These are phyloP conservation scores for Quaeritorhiza haematococci DNA, from an alignment of 371 early-diverging fungal species.

Conservation along the genomic window DNA sequence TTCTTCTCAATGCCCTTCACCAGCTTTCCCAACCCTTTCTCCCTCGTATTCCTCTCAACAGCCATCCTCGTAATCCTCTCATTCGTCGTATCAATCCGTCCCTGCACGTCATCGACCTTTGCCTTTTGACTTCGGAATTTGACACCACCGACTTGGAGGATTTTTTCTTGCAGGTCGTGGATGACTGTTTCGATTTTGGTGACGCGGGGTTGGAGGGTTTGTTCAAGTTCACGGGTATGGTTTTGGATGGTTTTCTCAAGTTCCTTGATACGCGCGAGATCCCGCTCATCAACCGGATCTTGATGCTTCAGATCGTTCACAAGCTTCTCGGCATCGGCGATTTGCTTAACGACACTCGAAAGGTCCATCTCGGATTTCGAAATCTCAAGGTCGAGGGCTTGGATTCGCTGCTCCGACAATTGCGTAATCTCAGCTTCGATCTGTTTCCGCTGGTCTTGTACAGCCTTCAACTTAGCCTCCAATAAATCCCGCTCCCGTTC, in stretches of 20 bases:
- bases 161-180: constrained; percentile 73
- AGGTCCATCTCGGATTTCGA: constrained; percentile 77
- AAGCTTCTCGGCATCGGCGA: constrained; percentile 56
- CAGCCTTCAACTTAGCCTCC: constrained; percentile 14
- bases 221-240: constrained; percentile 9
- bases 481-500: constrained; percentile 39
- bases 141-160: constrained; percentile 87
- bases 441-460: constrained; percentile 1
- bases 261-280: constrained; percentile 22
- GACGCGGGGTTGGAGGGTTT: constrained; percentile 14
- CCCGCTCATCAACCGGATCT: constrained; percentile 8
- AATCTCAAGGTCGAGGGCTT: constrained; percentile 56
- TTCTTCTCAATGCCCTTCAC: constrained; percentile 58
- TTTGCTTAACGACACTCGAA: constrained; percentile 52
- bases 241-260: constrained; percentile 13
- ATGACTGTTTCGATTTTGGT: constrained; percentile 34
- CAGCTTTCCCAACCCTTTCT: constrained; percentile 67
- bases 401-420: constrained; percentile 54
- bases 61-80: constrained; percentile 60
- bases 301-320: constrained; percentile 26
- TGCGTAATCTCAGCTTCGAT: constrained; percentile 41
- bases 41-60: constrained; percentile 64
- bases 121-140: constrained; percentile 78
- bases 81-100: constrained; percentile 62
- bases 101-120: constrained; percentile 75